A percentile compares a stretch with the other conserved stretches of the same genome.
Evolutionary conservation across 225 moss, liverwort and hornwort species (phyloP).

Genomic region (Polytrichum formosum): DNA sequence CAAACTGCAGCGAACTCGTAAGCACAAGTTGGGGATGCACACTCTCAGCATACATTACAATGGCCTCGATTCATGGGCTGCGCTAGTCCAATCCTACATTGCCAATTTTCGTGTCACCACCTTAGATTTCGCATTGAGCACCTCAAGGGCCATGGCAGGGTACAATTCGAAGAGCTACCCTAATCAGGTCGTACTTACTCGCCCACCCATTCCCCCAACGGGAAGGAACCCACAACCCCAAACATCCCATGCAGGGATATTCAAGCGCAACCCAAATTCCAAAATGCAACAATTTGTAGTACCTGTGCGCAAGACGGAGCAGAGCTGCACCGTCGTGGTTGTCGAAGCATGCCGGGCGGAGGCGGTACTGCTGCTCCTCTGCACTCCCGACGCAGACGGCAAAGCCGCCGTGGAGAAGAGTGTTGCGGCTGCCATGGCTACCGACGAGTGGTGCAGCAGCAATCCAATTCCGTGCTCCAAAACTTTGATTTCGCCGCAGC

Average conservation of each 20-base stretch:
- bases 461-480: too few species aligned
- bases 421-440: slow-evolving; percentile 1
- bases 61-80: too few species aligned
- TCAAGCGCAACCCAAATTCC: background rate
- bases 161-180: too few species aligned
- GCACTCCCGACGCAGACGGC: background rate
- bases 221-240: background rate
- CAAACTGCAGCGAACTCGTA: too few species aligned
- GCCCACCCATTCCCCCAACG: background rate
- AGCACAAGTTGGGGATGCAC: too few species aligned
- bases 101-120: background rate
- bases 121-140: background rate
- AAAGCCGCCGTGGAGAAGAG: background rate
- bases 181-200: background rate
- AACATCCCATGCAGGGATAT: too few species aligned
- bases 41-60: too few species aligned
- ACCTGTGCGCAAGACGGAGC: background rate
- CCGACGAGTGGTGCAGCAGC: too few species aligned
- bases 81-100: too few species aligned
- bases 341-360: background rate
- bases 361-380: background rate
- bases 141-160: background rate
- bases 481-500: too few species aligned
- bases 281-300: too few species aligned
- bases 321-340: background rate